phyloP scores from a whole-genome alignment of 2,329 filamentous ascomycete genomes.

The Berkeleyomyces rouxiae region DNA sequence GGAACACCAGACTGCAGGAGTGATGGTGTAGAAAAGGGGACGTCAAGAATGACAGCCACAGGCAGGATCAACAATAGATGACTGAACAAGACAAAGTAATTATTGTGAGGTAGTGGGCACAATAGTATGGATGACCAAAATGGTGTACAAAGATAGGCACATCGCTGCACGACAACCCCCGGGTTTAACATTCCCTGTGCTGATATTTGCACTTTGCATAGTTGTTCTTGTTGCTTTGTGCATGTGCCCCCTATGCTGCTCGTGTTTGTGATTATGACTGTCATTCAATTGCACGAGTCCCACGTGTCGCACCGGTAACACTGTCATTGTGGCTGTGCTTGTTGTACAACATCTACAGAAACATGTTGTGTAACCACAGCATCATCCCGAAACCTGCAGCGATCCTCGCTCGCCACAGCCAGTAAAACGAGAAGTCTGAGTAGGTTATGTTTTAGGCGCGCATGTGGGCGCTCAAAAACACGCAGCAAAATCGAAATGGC shows the following conservation, averaged over 20 bases:
- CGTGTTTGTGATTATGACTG: not conserved
- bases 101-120: too few relatives aligned
- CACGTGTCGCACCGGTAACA: not conserved
- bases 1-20: not conserved
- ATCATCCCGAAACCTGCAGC: conserved; percentile 7
- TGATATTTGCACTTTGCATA: too few relatives aligned
- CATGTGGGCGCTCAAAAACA: not conserved
- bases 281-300: not conserved
- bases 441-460: not conserved
- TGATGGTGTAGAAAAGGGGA: not conserved
- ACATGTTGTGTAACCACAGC: not conserved
- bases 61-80: not conserved
- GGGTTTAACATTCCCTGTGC: too few relatives aligned
- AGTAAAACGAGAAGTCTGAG: not conserved
- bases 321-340: not conserved
- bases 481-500: too few relatives aligned
- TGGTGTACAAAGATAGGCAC: too few relatives aligned
- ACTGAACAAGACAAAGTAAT: too few relatives aligned
- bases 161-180: too few relatives aligned
- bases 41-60: not conserved
- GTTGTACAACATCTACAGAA: not conserved
- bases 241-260: too few relatives aligned
- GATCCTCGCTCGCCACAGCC: conserved; percentile 4
- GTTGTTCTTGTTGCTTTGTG: too few relatives aligned
- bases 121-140: too few relatives aligned